Percentiles rank a stretch among this genome's conserved stretches.
Evolutionary conservation across 306 rosid species (phyloP).

Genomic region (Dryas octopetala): DNA sequence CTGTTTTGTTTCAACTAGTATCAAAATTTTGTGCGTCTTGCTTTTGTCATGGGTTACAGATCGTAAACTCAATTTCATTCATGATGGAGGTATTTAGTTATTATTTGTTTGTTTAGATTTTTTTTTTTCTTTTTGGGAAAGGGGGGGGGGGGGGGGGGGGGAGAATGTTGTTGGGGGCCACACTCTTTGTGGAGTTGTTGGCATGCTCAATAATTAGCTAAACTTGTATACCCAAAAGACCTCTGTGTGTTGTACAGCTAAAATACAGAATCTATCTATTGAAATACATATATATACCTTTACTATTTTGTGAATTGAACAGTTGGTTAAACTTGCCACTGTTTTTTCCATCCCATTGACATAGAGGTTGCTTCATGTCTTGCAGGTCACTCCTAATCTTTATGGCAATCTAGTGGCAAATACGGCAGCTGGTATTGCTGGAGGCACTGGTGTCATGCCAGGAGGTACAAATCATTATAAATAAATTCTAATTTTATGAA

Average conservation of each 20-base stretch:
- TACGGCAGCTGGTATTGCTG: slow-evolving; percentile 97
- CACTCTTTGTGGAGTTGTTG: too few species aligned
- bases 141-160: background rate
- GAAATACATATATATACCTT: background rate
- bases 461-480: slow-evolving; percentile 55
- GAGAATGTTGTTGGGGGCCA: background rate
- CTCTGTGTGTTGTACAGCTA: background rate
- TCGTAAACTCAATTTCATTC: background rate
- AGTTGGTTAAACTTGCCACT: background rate
- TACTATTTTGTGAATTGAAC: background rate
- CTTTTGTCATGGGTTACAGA: background rate
- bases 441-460: slow-evolving; percentile 99
- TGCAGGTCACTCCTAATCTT: slow-evolving; percentile 93
- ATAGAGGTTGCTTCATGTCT: slow-evolving; percentile 23
- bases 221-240: background rate
- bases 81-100: background rate
- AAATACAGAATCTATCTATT: background rate
- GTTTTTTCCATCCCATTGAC: slow-evolving; percentile 6
- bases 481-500: background rate
- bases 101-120: background rate
- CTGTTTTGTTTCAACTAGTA: background rate
- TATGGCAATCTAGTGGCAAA: slow-evolving; percentile 96
- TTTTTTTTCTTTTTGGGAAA: background rate
- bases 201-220: too few species aligned
- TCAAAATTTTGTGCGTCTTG: background rate